A percentile compares a stretch with the other conserved stretches of the same genome.
These are phyloP conservation scores for Chamaenerion angustifolium DNA, from an alignment of 345 rosid species.

Conservation along the genomic window DNA sequence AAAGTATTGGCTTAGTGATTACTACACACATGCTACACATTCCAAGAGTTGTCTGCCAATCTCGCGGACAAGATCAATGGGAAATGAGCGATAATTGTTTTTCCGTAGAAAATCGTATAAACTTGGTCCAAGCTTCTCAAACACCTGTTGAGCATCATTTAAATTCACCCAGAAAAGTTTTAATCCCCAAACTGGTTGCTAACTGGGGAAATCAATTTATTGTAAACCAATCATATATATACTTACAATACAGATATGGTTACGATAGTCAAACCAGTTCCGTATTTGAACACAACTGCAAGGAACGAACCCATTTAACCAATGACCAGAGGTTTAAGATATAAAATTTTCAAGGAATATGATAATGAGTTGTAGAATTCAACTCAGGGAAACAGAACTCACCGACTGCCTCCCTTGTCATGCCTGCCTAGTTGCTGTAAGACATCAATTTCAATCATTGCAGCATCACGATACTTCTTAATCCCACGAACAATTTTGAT, in stretches of 20 bases:
- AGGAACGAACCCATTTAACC: conserved; percentile 81
- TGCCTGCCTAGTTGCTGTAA: conserved; percentile 70
- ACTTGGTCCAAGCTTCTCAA: conserved; percentile 85
- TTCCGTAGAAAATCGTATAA: conserved; percentile 57
- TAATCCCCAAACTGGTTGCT: not conserved
- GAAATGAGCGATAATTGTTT: conserved; percentile 56
- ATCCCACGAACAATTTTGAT: conserved; percentile 72
- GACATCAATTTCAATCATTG: conserved; percentile 75
- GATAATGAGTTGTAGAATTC: not conserved
- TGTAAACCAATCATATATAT: not conserved
- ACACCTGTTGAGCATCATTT: conserved; percentile 39
- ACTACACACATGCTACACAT: conserved; percentile 63
- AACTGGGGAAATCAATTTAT: conserved; percentile 2
- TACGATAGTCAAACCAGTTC: conserved; percentile 54
- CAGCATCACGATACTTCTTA: conserved; percentile 79
- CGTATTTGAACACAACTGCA: conserved; percentile 63
- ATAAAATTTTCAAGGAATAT: not conserved
- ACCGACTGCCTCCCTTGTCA: conserved; percentile 63
- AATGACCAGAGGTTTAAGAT: conserved; percentile 12
- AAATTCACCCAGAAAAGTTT: conserved; percentile 5
- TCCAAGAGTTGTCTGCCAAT: conserved; percentile 70
- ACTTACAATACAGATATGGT: conserved; percentile 62
- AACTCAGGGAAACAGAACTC: conserved; percentile 8
- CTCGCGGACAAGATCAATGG: conserved; percentile 63
- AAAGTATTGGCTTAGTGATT: conserved; percentile 20